phyloP scores from a whole-genome alignment of 2,329 filamentous ascomycete species.

The Colletotrichum truncatum region DNA sequence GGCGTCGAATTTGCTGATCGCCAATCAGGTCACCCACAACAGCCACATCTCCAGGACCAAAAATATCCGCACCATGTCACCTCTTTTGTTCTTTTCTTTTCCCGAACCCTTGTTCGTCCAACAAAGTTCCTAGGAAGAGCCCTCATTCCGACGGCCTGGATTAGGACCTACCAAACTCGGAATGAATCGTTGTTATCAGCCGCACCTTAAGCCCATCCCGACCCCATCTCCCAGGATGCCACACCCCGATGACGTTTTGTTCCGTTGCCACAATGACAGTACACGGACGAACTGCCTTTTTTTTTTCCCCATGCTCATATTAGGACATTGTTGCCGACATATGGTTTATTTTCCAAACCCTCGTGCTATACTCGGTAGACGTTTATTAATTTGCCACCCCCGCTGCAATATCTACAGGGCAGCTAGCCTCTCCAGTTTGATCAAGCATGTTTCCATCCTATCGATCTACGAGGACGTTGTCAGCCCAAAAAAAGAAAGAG shows the following conservation, averaged over 20 bases:
- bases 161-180: conserved; percentile 19
- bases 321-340: conserved; percentile 1
- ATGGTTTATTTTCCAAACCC: not conserved
- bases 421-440: conserved; percentile 9
- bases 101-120: conserved; percentile 27
- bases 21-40: conserved; percentile 12
- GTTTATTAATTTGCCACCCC: not conserved
- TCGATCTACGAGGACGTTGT: not conserved
- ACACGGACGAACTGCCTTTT: conserved; percentile 8
- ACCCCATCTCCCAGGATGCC: conserved; percentile 17
- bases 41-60: conserved; percentile 28
- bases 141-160: conserved; percentile 20
- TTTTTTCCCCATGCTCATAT: conserved; percentile 22
- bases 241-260: conserved; percentile 27
- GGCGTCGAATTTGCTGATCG: conserved; percentile 9
- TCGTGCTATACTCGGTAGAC: not conserved
- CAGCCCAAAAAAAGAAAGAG: not conserved
- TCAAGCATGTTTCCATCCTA: conserved; percentile 4
- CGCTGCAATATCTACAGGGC: conserved; percentile 21
- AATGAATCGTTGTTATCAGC: conserved; percentile 22
- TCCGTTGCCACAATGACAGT: conserved; percentile 5
- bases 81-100: conserved; percentile 9
- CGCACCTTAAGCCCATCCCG: conserved; percentile 25
- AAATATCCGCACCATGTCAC: conserved; percentile 24
- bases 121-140: conserved; percentile 15